Percentiles rank a stretch among this genome's conserved stretches.
Evolutionary conservation across 1,139 yeast genomes (phyloP).

Genomic region (Protomyces macrosporus): DNA sequence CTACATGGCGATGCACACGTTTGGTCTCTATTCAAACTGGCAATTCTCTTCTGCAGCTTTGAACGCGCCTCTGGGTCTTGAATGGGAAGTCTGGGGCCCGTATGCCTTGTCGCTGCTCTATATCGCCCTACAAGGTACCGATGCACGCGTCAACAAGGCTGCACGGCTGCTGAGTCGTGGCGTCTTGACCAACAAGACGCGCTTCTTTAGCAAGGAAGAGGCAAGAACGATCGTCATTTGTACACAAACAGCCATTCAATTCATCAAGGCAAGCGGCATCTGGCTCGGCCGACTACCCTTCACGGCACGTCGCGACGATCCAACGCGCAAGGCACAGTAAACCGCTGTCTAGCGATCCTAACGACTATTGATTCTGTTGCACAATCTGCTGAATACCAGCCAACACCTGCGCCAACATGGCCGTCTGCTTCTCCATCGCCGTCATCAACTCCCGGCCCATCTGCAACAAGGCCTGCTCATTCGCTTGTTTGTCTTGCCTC

Average conservation of each 20-base stretch:
- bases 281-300: conserved; percentile 15
- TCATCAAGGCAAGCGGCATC: conserved; percentile 3
- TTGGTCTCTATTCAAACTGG: conserved; percentile 11
- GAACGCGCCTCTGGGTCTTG: conserved; percentile 3
- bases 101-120: conserved; percentile 14
- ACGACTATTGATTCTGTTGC: not conserved
- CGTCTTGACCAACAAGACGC: not conserved
- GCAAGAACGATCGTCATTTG: conserved; percentile 10
- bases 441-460: not conserved
- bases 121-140: conserved; percentile 8
- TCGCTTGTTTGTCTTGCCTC: not conserved
- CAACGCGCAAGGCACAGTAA: not conserved
- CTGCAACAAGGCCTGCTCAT: not conserved
- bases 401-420: not conserved
- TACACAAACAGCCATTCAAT: not conserved
- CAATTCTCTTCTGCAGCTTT: conserved; percentile 1
- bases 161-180: conserved; percentile 17
- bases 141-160: conserved; percentile 9
- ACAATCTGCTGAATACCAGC: not conserved
- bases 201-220: conserved; percentile 14
- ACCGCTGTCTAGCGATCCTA: not conserved
- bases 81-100: conserved; percentile 16
- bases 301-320: not conserved
- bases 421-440: not conserved
- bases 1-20: conserved; percentile 7